Conservation (phyloP, 768 basidiomycete species). For the Serpula lacrymans region DNA sequence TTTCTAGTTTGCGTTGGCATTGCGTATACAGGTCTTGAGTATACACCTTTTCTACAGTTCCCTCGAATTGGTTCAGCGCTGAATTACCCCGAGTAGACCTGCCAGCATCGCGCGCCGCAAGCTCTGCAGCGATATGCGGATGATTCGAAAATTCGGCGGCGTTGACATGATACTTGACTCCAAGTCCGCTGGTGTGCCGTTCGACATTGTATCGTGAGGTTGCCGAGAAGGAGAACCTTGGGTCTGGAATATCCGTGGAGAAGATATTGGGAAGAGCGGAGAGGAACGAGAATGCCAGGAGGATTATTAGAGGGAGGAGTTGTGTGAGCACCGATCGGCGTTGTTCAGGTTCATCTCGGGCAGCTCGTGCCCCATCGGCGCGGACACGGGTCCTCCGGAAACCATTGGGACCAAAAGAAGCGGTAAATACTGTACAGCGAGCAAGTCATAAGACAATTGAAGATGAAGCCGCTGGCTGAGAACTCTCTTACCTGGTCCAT, state of each 20-base stretch:
- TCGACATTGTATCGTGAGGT: conserved; percentile 63
- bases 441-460: conserved; percentile 7
- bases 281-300: conserved; percentile 82
- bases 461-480: not conserved
- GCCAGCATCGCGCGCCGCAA: conserved; percentile 43
- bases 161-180: conserved; percentile 85
- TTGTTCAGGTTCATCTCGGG: conserved; percentile 39
- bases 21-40: conserved; percentile 64
- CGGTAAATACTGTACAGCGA: conserved; percentile 58
- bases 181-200: conserved; percentile 65
- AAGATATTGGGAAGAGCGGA: conserved; percentile 80
- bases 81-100: conserved; percentile 19
- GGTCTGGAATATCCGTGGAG: conserved; percentile 69
- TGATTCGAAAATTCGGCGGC: conserved; percentile 71
- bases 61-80: conserved; percentile 64
- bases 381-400: conserved; percentile 67
- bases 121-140: conserved; percentile 68
- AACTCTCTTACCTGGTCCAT: too few species aligned
- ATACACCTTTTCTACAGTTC: conserved; percentile 69
- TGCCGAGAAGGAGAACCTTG: conserved; percentile 67
- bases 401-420: conserved; percentile 78
- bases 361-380: conserved; percentile 36
- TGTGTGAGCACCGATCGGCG: conserved; percentile 65
- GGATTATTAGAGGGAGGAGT: conserved; percentile 77
- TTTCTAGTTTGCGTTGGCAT: conserved; percentile 69